Evolutionary conservation across 768 basidiomycete species (phyloP).

Genomic region (Termitomyces heimii): DNA sequence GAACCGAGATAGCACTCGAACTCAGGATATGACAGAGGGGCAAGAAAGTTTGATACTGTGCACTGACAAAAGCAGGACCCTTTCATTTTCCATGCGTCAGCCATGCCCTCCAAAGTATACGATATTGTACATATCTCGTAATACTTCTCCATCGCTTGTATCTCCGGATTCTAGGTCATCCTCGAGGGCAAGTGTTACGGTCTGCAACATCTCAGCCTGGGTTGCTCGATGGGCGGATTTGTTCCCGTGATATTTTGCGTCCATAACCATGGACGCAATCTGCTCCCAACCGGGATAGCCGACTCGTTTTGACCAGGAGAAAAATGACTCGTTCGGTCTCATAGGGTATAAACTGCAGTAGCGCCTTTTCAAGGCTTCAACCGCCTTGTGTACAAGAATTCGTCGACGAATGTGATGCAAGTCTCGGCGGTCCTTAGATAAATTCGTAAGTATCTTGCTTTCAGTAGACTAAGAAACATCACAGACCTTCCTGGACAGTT

Average conservation of each 20-base stretch:
- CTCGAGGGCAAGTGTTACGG: conserved; percentile 1
- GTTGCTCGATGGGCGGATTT: conserved; percentile 5
- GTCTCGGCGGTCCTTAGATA: conserved; percentile 2
- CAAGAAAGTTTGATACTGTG: not conserved
- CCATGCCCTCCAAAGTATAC: not conserved
- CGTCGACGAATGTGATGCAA: conserved; percentile 5
- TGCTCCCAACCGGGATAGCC: not conserved
- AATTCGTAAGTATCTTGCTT: not conserved
- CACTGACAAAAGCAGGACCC: not conserved
- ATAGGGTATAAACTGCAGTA: not conserved
- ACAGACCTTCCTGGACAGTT: not conserved
- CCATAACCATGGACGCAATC: conserved; percentile 2
- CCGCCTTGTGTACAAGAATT: conserved; percentile 4
- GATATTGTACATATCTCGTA: conserved; percentile 4
- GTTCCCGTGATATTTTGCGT: conserved; percentile 5
- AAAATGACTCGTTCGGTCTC: not conserved
- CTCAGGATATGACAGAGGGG: not conserved
- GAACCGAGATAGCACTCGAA: not conserved
- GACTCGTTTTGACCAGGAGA: conserved; percentile 3
- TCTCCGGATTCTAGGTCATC: not conserved
- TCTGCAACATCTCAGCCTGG: conserved; percentile 5
- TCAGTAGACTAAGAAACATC: not conserved
- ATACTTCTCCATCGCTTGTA: not conserved
- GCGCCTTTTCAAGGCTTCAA: conserved; percentile 1
- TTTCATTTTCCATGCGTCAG: not conserved